Evolutionary conservation across 768 basidiomycete species (phyloP), one percentile per base, ranked within the genome.

Genomic region (Neoboletus subvelutipes): DNA sequence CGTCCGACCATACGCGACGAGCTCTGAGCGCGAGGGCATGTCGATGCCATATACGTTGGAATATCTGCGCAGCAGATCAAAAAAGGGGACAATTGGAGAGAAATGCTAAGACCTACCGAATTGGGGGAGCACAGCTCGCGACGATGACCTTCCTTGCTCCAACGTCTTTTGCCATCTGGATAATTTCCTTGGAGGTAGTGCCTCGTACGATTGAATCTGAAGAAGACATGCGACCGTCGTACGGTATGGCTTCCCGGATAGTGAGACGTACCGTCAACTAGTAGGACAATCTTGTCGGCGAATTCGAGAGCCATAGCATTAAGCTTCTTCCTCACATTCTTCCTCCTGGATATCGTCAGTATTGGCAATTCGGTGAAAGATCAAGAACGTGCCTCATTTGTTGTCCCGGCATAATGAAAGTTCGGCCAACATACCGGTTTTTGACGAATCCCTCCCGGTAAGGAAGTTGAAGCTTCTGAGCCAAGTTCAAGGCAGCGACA

Each of bases 241-340:
- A 33, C 15, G n/a, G 34, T 1, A 51, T 8, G 22, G 7, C 11
- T 17, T 13, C 17, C 17, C 36, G 13, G 24, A 34, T 4, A 39
- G 8, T 51, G 31, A 52, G 31, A 58, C 81, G 60, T 65, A 94
- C 94, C 95, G 75, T 99, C 97, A 17, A 99, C 97, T 46, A 99
- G 82, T 41, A 99, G 82, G 5, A 99, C 94, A 62, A 90, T 90
- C 77, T 96, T 98, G 66, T 80, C 83, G 10, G 81, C 83, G 69
- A 99, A 99, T 74, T 99, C 97, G 52, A 98, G 80, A 5, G 97
- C 94, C 95, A 98, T 99, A 1, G 97, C 96, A 69, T 98, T 99
- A 56, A 98, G 77, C 73, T 99, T 99, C 63, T 88, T 81, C 52
- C 97, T 80, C 12, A 98, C 96, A 69, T 95, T 98, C 80, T 95